A percentile compares a stretch with the other conserved stretches of the same genome.
phyloP scores from a whole-genome alignment of 2,329 filamentous ascomycete genomes.

The Epichloe amarillans region DNA sequence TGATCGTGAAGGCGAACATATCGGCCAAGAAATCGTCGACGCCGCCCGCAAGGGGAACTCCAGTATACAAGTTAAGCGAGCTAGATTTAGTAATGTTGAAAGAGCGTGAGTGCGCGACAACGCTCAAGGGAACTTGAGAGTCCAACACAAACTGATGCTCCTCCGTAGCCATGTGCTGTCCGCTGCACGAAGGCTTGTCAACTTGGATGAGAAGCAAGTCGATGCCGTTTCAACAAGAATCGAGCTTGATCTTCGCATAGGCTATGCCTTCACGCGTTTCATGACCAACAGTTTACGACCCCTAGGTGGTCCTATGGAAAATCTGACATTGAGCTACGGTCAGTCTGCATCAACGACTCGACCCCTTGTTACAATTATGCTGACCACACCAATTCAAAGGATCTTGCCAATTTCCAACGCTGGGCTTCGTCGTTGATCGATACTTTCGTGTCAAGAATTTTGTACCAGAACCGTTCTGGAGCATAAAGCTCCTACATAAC shows the following conservation, averaged over 20 bases:
- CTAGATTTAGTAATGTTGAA: constrained; percentile 92
- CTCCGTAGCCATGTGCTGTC: constrained; percentile 67
- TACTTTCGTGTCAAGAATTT: constrained; percentile 94
- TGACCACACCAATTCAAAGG: constrained; percentile 28
- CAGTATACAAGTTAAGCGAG: constrained; percentile 66
- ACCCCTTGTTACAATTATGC: background rate
- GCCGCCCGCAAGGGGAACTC: constrained; percentile 65
- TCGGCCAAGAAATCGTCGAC: constrained; percentile 78
- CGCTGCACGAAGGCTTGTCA: constrained; percentile 63
- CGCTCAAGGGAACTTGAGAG: too few species aligned
- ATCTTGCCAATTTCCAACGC: constrained; percentile 91
- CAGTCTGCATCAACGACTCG: constrained; percentile 11
- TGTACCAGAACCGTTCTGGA: constrained; percentile 84
- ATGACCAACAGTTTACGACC: constrained; percentile 66
- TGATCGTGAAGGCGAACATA: constrained; percentile 93
- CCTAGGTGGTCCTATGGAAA: constrained; percentile 53
- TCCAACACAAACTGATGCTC: constrained; percentile 7
- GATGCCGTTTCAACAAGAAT: constrained; percentile 80
- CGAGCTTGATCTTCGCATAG: constrained; percentile 84
- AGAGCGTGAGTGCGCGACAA: constrained; percentile 46
- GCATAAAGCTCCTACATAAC: constrained; percentile 69
- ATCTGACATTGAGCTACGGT: constrained; percentile 71
- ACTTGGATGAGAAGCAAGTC: constrained; percentile 74
- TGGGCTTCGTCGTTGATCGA: constrained; percentile 92
- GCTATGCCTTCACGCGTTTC: constrained; percentile 82